Conservation (phyloP, 441 rosid genomes). For the Kokia cookei region DNA sequence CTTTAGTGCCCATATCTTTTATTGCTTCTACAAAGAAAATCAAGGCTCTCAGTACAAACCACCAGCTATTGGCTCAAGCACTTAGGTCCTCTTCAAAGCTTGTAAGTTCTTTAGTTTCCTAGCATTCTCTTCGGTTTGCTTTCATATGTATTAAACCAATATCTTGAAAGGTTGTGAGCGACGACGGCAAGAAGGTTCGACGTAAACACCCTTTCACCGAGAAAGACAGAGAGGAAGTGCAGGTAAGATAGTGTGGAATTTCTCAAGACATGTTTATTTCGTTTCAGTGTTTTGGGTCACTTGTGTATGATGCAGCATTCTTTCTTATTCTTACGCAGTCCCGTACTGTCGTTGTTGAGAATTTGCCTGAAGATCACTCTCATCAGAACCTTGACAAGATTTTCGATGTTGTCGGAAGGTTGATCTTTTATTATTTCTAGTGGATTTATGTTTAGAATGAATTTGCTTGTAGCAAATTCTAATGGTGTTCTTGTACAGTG, state of each 20-base stretch:
- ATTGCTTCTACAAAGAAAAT: conserved; percentile 81
- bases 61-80: conserved; percentile 60
- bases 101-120: conserved; percentile 33
- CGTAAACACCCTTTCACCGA: conserved; percentile 75
- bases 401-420: conserved; percentile 74
- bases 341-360: conserved; percentile 80
- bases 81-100: conserved; percentile 79
- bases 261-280: neutral
- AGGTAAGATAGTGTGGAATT: conserved; percentile 29
- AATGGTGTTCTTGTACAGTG: conserved; percentile 32
- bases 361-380: conserved; percentile 96
- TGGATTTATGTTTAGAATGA: neutral
- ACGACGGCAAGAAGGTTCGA: conserved; percentile 68
- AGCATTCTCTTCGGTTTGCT: neutral
- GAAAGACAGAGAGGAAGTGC: conserved; percentile 79
- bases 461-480: neutral
- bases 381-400: conserved; percentile 86
- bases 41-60: conserved; percentile 58
- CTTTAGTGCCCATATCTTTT: conserved; percentile 64
- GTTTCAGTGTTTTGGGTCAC: neutral
- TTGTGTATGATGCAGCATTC: neutral
- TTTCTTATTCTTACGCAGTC: conserved; percentile 29
- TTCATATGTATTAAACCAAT: neutral
- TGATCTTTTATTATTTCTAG: neutral
- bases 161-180: conserved; percentile 56